Evolutionary conservation across 257 asterid species (phyloP).

Genomic region (Capsicum rhomboideum): DNA sequence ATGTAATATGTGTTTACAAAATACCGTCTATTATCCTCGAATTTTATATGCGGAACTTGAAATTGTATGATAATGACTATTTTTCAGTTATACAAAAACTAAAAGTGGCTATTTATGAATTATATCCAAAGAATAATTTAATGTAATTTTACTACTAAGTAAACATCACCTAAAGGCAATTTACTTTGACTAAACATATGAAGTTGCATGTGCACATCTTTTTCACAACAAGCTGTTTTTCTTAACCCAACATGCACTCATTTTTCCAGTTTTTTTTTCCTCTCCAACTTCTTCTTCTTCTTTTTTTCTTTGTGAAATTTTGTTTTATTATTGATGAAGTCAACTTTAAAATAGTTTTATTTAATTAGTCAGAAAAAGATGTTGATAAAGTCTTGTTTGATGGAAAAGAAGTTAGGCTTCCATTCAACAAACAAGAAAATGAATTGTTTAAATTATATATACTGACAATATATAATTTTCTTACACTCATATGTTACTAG

Average conservation of each 20-base stretch:
- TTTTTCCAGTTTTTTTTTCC: background rate
- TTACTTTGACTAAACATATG: background rate
- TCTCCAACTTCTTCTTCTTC: background rate
- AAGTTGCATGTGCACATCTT: background rate
- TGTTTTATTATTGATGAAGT: background rate
- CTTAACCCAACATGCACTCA: background rate
- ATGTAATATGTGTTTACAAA: no score
- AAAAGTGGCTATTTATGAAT: background rate
- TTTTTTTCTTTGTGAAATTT: background rate
- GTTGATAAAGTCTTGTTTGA: background rate
- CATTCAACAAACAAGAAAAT: background rate
- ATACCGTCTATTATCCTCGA: no score
- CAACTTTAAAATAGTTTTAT: background rate
- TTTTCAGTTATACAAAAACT: background rate
- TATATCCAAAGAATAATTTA: no score
- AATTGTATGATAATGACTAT: background rate
- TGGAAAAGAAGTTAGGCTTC: background rate
- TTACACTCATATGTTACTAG: no score
- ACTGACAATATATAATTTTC: no score
- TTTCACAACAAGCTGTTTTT: background rate
- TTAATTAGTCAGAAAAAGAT: constrained; percentile 13
- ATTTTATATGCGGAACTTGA: background rate
- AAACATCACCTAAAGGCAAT: background rate
- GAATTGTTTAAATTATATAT: no score
- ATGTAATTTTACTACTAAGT: background rate